A percentile compares a stretch with the other conserved stretches of the same genome.
These are phyloP conservation scores for Phytophthora rubi DNA, from an alignment of 352 stramenopile genomes.

Conservation along the genomic window DNA sequence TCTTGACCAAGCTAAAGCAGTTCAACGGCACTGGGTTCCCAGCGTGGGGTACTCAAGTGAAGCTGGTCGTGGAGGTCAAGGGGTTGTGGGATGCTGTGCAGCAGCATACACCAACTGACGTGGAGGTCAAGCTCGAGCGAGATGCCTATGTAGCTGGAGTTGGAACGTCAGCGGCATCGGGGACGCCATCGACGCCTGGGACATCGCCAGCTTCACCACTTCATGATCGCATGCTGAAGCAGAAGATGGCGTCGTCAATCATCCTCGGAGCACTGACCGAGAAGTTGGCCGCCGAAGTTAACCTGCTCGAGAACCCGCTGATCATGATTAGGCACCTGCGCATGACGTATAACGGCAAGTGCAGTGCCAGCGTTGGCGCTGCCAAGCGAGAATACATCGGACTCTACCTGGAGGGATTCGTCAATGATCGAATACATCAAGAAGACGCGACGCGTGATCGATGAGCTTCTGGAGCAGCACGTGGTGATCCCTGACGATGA, in stretches of 20 bases:
- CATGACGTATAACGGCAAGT: background rate
- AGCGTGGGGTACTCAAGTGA: background rate
- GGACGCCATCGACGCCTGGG: background rate
- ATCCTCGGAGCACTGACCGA: background rate
- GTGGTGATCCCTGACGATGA: slow-evolving; percentile 8
- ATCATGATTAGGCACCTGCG: background rate
- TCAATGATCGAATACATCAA: slow-evolving; percentile 19
- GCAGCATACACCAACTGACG: background rate
- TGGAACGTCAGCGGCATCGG: background rate
- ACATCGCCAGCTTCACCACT: background rate
- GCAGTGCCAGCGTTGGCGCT: background rate
- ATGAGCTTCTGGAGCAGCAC: slow-evolving; percentile 16
- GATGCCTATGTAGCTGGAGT: background rate
- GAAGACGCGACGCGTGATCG: slow-evolving; percentile 13
- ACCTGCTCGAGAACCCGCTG: background rate
- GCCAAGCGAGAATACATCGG: slow-evolving; percentile 7
- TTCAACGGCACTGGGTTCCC: background rate
- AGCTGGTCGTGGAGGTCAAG: background rate
- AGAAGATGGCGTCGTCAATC: background rate
- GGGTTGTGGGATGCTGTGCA: background rate
- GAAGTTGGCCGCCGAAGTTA: background rate
- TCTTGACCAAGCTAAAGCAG: background rate
- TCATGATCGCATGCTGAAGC: background rate
- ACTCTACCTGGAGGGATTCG: slow-evolving; percentile 6
- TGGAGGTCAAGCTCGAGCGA: background rate